Evolutionary conservation across 352 stramenopile species (phyloP).

Genomic region (Phytopythium oedochilum): DNA sequence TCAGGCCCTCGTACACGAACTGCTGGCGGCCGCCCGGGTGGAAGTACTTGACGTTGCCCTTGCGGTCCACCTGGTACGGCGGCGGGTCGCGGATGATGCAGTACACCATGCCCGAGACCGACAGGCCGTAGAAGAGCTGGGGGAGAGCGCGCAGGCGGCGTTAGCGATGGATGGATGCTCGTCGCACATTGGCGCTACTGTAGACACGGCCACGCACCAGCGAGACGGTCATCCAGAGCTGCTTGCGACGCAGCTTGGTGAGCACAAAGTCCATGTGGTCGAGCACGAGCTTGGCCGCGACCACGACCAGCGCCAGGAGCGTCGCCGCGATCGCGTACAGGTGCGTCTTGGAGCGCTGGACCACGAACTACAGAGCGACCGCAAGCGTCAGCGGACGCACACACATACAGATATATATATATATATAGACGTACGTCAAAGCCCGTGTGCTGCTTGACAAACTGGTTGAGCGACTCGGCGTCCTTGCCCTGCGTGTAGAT

Average conservation of each 20-base stretch:
- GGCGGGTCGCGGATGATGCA: constrained; percentile 87
- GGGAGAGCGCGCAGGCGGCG: too few species aligned
- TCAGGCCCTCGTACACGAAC: constrained; percentile 81
- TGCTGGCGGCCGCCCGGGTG: constrained; percentile 78
- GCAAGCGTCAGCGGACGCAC: too few species aligned
- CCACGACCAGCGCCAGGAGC: constrained; percentile 23
- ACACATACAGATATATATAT: too few species aligned
- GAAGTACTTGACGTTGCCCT: constrained; percentile 85
- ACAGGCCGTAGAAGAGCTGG: constrained; percentile 83
- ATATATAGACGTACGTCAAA: constrained; percentile 78
- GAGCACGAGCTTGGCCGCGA: constrained; percentile 58
- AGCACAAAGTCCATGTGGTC: constrained; percentile 68
- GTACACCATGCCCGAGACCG: constrained; percentile 87
- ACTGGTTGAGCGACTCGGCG: constrained; percentile 60
- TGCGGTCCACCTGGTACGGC: constrained; percentile 61
- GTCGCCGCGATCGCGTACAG: constrained; percentile 40
- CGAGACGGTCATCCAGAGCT: constrained; percentile 86
- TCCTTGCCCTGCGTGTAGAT: constrained; percentile 72
- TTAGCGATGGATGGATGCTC: too few species aligned
- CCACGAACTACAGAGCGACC: constrained; percentile 35
- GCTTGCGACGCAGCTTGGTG: constrained; percentile 67
- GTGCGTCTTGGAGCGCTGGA: constrained; percentile 69
- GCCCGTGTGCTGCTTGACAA: constrained; percentile 79
- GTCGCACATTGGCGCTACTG: too few species aligned
- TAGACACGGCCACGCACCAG: constrained; percentile 43